Percentiles rank a stretch among this genome's conserved stretches.
Evolutionary conservation across 371 early-diverging fungal genomes (phyloP).

Genomic region (Chytridium lagenaria): DNA sequence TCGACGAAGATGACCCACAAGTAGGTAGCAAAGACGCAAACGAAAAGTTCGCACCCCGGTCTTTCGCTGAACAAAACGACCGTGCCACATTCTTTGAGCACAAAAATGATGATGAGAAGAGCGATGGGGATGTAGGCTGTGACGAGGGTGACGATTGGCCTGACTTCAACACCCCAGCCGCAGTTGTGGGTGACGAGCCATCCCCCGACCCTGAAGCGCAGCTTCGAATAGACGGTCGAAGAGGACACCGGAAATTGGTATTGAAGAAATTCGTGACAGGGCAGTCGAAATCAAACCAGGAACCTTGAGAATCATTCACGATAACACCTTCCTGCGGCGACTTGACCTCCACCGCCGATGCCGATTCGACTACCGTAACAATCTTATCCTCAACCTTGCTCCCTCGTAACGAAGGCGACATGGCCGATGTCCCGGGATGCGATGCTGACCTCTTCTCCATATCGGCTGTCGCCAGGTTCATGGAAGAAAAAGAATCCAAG

Average conservation of each 20-base stretch:
- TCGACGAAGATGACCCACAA: background rate
- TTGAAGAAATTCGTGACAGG: conserved; percentile 19
- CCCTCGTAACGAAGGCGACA: too few species aligned
- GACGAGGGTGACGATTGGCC: background rate
- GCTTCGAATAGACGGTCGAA: background rate
- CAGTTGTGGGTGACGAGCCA: background rate
- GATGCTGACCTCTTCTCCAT: background rate
- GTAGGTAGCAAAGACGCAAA: background rate
- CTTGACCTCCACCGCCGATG: too few species aligned
- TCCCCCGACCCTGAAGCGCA: background rate
- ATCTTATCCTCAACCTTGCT: too few species aligned
- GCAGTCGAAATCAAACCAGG: conserved; percentile 20
- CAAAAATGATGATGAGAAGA: background rate
- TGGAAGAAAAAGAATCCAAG: too few species aligned
- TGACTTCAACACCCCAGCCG: conserved; percentile 8
- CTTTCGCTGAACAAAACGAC: background rate
- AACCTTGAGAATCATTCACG: too few species aligned
- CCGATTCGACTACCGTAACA: too few species aligned
- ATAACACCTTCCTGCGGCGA: too few species aligned
- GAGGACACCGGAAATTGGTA: conserved; percentile 8
- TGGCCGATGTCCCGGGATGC: too few species aligned
- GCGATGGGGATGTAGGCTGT: background rate
- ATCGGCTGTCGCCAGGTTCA: too few species aligned
- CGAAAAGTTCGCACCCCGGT: background rate
- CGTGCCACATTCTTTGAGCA: background rate